These are phyloP conservation scores for Saitozyma podzolica DNA, from an alignment of 768 basidiomycete species.

Conservation along the genomic window DNA sequence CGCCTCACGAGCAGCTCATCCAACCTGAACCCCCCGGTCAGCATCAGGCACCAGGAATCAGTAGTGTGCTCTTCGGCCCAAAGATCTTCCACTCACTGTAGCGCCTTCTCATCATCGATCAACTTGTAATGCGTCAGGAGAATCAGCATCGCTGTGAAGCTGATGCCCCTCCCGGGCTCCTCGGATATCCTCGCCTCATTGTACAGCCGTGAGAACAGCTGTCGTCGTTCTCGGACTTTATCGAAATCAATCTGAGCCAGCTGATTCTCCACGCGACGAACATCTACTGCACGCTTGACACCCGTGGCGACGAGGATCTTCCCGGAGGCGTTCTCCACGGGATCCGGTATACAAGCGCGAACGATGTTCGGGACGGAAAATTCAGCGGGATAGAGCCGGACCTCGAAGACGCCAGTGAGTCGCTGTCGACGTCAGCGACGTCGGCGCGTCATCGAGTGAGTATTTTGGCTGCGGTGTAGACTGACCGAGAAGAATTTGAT, in stretches of 20 bases:
- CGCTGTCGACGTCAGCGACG: conserved; percentile 57
- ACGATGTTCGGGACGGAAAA: conserved; percentile 65
- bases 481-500: conserved; percentile 79
- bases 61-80: background rate
- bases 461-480: background rate
- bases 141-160: conserved; percentile 84
- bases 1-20: conserved; percentile 76
- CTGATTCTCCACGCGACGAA: conserved; percentile 62
- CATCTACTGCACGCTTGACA: conserved; percentile 58
- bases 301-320: conserved; percentile 29
- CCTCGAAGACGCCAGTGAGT: conserved; percentile 83
- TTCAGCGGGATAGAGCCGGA: conserved; percentile 75
- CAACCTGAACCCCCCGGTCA: conserved; percentile 57
- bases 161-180: conserved; percentile 74
- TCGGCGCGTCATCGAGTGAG: background rate
- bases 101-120: conserved; percentile 81
- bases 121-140: conserved; percentile 88
- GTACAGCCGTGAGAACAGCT: conserved; percentile 72
- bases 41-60: background rate
- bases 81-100: conserved; percentile 64
- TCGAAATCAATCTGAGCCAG: conserved; percentile 68
- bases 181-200: conserved; percentile 81
- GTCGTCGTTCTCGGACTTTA: conserved; percentile 66
- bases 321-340: conserved; percentile 31
- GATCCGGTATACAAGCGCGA: conserved; percentile 55